These are phyloP conservation scores for Cordyceps farinosa DNA, from an alignment of 2,329 filamentous ascomycete genomes.

Conservation along the genomic window DNA sequence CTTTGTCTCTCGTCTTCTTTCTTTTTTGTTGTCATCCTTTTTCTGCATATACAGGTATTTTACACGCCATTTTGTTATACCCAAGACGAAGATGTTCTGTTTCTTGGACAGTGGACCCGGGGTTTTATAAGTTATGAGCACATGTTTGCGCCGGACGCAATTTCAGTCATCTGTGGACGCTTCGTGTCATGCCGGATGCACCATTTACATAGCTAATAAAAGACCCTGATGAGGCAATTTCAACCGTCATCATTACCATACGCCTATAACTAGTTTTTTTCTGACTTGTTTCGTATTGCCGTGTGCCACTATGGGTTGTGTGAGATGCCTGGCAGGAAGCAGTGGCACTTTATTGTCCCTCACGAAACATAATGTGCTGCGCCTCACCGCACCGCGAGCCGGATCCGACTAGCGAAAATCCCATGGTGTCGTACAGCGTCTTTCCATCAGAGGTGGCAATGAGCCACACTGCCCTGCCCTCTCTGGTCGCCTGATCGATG, in stretches of 20 bases:
- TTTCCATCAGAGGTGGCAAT: slow-evolving; percentile 1
- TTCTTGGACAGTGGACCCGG: not conserved
- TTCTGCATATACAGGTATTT: slow-evolving; percentile 7
- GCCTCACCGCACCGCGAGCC: slow-evolving; percentile 9
- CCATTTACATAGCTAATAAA: slow-evolving; percentile 6
- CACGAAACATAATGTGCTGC: slow-evolving; percentile 7
- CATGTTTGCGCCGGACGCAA: slow-evolving; percentile 18
- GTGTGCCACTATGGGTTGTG: not conserved
- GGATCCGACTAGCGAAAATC: not conserved
- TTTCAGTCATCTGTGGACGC: not conserved
- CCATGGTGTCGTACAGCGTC: slow-evolving; percentile 3
- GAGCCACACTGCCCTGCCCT: not conserved
- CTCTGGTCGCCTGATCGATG: not conserved
- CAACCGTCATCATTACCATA: not conserved
- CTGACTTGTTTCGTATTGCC: not conserved
- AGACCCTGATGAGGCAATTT: not conserved
- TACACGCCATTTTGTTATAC: slow-evolving; percentile 7
- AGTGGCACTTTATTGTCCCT: not conserved
- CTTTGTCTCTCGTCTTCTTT: not conserved
- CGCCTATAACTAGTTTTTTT: not conserved
- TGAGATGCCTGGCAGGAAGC: not conserved
- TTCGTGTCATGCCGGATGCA: not conserved
- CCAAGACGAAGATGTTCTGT: not conserved
- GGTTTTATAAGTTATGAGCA: not conserved
- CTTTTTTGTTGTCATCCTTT: not conserved